Evolutionary conservation across 1,139 yeast genomes (phyloP), one percentile per base, ranked within the genome.

Genomic region (Yamadazyma siamensis): DNA sequence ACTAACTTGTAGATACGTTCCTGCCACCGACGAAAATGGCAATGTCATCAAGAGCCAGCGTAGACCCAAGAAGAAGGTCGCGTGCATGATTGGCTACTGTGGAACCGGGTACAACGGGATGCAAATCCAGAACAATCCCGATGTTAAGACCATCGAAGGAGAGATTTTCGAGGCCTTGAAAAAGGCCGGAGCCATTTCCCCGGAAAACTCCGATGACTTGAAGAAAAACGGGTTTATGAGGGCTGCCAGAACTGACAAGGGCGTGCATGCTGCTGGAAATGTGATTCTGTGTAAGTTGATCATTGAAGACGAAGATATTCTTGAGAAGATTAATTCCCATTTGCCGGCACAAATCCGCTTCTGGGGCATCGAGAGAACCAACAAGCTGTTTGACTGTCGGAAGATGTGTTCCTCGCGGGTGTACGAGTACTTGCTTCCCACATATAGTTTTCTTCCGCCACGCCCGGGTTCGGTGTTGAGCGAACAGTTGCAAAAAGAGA

Each of bases 261-360:
- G 98, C 39, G 99, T 91, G 11, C 99, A 91, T 59, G 98, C 99
- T 15, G 97, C 97, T 4, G 97, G 98, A 16, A 91, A 91, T 53
- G 88, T 91, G 18, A 77, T 94, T 26, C 84, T 95, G 6, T 67
- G 87, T 48, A 91, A 91, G 54, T 65, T 91, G 66, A 88, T 89
- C 47, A 75, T 89, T 35, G 96, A 89, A 53, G 97, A 89, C 49
- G 75, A 71, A n/a, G 82, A 84, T 33, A 72, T 89, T 32, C 68
- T 83, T 26, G 67, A 70, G 25, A 84, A 79, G 54, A 82, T 94
- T 56, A 91, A 91, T 56, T 58, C 66, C 2, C 56, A 69, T 28
- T 67, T 91, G 34, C 98, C 98, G 1, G 89, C 75, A 8, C 89
- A 85, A 42, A 86, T 91, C 41, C 71, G 96, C 40, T 71, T 91